Percentiles rank a stretch among this genome's conserved stretches.
Conservation (phyloP, 306 rosid species). For the Gynostemma pentaphyllum region DNA sequence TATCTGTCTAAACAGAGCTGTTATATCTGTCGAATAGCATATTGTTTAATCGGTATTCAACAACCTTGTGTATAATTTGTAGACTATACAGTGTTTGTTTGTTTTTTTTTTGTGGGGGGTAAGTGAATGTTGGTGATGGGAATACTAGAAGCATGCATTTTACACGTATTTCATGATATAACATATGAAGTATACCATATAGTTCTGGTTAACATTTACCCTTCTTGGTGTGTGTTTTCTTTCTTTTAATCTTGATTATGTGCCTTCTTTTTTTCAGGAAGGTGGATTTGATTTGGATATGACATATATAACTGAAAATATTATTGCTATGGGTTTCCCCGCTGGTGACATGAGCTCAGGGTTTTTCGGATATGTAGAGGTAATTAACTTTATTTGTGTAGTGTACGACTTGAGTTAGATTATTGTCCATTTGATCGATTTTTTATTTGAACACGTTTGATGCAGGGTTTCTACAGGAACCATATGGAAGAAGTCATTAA, state of each 20-base stretch:
- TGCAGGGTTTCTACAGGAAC: constrained; percentile 93
- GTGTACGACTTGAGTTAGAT: constrained; percentile 12
- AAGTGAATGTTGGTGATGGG: not conserved
- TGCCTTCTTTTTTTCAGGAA: constrained; percentile 37
- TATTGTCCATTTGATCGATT: not conserved
- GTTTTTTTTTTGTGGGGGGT: not conserved
- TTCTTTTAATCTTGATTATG: constrained; percentile 10
- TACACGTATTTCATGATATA: not conserved
- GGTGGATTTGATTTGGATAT: constrained; percentile 97
- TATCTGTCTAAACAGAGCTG: not conserved
- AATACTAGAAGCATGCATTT: not conserved
- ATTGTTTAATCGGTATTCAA: not conserved
- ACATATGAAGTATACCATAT: not conserved
- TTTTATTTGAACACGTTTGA: constrained; percentile 14
- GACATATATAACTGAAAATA: constrained; percentile 95
- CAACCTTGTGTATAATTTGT: not conserved
- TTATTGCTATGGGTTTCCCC: constrained; percentile 99
- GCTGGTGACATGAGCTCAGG: constrained; percentile 99
- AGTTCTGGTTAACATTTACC: not conserved
- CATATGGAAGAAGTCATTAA: constrained; percentile 99
- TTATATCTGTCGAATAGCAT: not conserved
- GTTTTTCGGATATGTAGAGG: constrained; percentile 96
- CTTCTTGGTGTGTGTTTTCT: not conserved
- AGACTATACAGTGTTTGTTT: not conserved
- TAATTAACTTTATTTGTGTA: constrained; percentile 21